A percentile compares a stretch with the other conserved stretches of the same genome.
Evolutionary conservation across 2,329 filamentous ascomycete species (phyloP).

Genomic region (Colletotrichum tropicale): DNA sequence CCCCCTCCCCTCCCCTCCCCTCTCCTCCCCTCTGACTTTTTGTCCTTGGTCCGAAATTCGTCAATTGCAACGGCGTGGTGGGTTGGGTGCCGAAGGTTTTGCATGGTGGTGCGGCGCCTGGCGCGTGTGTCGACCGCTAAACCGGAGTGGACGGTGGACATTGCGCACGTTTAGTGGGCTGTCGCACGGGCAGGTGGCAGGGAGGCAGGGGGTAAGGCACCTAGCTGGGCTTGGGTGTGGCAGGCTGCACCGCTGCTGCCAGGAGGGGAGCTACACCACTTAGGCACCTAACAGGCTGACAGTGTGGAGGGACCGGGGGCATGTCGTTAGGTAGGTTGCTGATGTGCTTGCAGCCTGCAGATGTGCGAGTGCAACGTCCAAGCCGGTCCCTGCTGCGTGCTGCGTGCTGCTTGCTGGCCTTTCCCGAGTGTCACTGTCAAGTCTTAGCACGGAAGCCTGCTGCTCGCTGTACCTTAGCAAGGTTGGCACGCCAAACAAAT

Average conservation of each 20-base stretch:
- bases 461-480: neutral
- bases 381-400: neutral
- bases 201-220: constrained; percentile 2
- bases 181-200: neutral
- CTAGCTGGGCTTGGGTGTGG: neutral
- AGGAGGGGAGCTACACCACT: neutral
- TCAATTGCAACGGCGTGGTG: neutral
- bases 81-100: constrained; percentile 3
- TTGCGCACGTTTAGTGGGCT: neutral
- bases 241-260: neutral
- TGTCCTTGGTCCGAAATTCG: neutral
- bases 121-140: neutral
- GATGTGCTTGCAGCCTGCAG: neutral
- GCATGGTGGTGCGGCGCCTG: neutral
- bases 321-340: neutral
- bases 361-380: neutral
- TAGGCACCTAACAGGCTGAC: too few species aligned
- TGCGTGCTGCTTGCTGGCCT: neutral
- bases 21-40: neutral
- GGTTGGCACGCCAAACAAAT: neutral
- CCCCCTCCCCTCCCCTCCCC: neutral
- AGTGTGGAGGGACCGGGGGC: neutral
- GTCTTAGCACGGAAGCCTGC: constrained; percentile 3
- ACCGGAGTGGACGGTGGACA: neutral
- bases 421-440: neutral